Evolutionary conservation across 345 rosid genomes (phyloP).

Genomic region (Geranium rotundifolium): DNA sequence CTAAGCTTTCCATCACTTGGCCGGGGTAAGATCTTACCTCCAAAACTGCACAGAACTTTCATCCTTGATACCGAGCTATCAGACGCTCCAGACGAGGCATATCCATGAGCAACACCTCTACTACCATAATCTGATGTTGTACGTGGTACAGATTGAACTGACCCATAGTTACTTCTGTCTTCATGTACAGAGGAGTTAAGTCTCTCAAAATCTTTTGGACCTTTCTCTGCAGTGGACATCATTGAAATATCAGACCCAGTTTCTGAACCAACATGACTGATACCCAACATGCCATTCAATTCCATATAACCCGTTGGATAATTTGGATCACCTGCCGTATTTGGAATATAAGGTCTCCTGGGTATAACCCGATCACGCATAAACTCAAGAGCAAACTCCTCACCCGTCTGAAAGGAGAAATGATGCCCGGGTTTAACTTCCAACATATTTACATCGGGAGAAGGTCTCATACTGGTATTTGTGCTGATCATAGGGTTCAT

Average conservation of each 20-base stretch:
- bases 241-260: conserved; percentile 52
- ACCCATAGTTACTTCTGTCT: conserved; percentile 26
- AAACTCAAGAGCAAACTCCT: conserved; percentile 85
- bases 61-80: conserved; percentile 34
- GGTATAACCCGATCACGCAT: conserved; percentile 67
- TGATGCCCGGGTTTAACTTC: conserved; percentile 64
- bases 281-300: conserved; percentile 47
- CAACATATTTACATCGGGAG: conserved; percentile 27
- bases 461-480: conserved; percentile 7
- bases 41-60: conserved; percentile 83
- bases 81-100: conserved; percentile 31
- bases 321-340: conserved; percentile 31
- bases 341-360: conserved; percentile 32
- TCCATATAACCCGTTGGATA: conserved; percentile 51
- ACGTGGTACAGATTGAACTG: conserved; percentile 36
- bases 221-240: conserved; percentile 29
- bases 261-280: conserved; percentile 49
- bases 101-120: conserved; percentile 18
- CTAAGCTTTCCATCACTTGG: conserved; percentile 88
- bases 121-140: conserved; percentile 29
- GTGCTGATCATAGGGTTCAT: background rate
- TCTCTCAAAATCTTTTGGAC: conserved; percentile 39
- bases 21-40: conserved; percentile 76
- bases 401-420: conserved; percentile 82
- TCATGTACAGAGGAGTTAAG: conserved; percentile 16